Evolutionary conservation across 2,329 filamentous ascomycete genomes (phyloP), one percentile per base, ranked within the genome.

Genomic region (Aureobasidium leucospermi): DNA sequence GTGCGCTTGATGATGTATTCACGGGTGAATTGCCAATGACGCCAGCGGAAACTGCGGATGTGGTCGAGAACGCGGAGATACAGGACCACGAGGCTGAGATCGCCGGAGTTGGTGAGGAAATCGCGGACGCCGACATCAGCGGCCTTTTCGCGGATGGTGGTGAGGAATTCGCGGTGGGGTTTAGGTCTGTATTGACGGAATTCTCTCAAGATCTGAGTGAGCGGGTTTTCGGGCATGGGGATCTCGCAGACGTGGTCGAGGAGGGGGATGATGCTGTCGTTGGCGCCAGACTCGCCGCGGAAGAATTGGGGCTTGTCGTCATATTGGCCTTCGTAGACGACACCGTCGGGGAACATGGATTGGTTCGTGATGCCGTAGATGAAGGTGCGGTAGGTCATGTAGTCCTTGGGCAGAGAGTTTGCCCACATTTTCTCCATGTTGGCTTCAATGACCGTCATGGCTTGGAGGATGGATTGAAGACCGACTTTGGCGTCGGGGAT

Each of bases 291-390:
- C 76, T 96, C 93, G 65, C 93, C 93, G 34, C 93, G 86, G 82
- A 96, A 96, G 59, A 82, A 86, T 71, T 90, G 76, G 4, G 89
- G 87, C 19, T 66, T 62, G 43, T 66, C 64, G 61, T 87, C 84
- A 64, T 86, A 86, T 62, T 93, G 83, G 8, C 90, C 91, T 71
- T 95, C 88, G 72, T 96, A 96, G 48, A 96, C 75, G 7, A 96
- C 93, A 8, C 93, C 93, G 63, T 92, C 79, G 8, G 92, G 92
- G 74, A 96, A 96, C 91, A 96, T 96, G 68, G 85, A 87, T 75
- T 96, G 92, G 49, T 84, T 88, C 1, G 90, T 95, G 74, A 96
- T 96, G 67, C 93, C 93, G 70, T 96, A 96, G 76, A 96, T 96
- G 78, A 96, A 96, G 10, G 93, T 96, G 42, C 92, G 88, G 83